Evolutionary conservation across 257 asterid genomes (phyloP).

Genomic region (Oldenlandia corymbosa): DNA sequence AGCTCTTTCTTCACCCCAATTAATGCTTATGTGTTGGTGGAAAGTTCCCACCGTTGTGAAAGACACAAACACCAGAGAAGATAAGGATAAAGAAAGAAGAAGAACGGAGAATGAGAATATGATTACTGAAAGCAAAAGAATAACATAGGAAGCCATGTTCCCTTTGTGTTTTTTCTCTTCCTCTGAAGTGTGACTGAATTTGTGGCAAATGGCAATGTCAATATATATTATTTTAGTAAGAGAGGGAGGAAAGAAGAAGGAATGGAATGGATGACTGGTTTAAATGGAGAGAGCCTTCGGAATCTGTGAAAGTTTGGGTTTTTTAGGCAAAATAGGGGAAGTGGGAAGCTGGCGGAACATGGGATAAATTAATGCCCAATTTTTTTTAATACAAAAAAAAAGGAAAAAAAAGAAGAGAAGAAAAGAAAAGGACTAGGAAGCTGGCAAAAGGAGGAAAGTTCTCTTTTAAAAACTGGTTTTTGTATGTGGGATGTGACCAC

Average conservation of each 20-base stretch:
- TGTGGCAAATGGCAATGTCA: not conserved
- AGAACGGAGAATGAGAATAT: conserved; percentile 12
- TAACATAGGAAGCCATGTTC: conserved; percentile 1
- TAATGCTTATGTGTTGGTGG: conserved; percentile 31
- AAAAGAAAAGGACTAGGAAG: not conserved
- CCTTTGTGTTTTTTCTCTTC: not conserved
- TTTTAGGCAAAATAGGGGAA: conserved; percentile 4
- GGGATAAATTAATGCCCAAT: not conserved
- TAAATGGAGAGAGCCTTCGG: conserved; percentile 7
- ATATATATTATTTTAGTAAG: not conserved
- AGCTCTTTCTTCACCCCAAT: conserved; percentile 49
- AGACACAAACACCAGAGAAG: conserved; percentile 16
- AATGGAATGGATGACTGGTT: not conserved
- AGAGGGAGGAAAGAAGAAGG: not conserved
- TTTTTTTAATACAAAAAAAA: too few species aligned
- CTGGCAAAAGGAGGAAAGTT: too few species aligned
- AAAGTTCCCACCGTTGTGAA: conserved; percentile 34
- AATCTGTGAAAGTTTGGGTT: conserved; percentile 7
- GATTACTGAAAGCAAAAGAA: conserved; percentile 5
- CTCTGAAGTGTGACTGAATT: not conserved
- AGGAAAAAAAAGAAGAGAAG: too few species aligned
- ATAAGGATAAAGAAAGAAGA: conserved; percentile 14
- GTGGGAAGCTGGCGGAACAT: conserved; percentile 5
- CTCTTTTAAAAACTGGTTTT: too few species aligned
- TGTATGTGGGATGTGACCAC: conserved; percentile 5